Evolutionary conservation across 345 rosid genomes (phyloP), one percentile per base, ranked within the genome.

Genomic region (Rubroshorea leprosula): DNA sequence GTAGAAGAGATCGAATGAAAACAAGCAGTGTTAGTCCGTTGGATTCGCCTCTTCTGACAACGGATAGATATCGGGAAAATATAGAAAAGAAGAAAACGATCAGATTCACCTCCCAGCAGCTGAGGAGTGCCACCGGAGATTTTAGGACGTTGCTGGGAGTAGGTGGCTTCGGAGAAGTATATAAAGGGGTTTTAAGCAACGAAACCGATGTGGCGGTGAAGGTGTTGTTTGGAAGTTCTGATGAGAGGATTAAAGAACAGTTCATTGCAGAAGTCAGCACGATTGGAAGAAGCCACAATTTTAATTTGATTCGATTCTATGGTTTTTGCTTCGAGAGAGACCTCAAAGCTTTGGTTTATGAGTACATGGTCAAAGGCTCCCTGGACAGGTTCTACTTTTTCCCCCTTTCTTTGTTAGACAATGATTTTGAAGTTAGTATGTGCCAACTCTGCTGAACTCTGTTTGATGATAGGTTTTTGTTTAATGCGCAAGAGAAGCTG

Each of bases 131-230:
- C 5, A 55, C 66, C 1, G 66, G 21, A 15, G 55, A 49, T 26
- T 67, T 60, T 51, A 55, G 55, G 31, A 39, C 25, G 16, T 54
- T 54, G 23, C 16, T 67, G 0, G 71, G 61, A 10, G 60, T 47
- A 14, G 66, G 71, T 5, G 57, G 46, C 11, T 49, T 39, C 20
- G 66, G 62, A 55, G 46, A 18, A 1, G 66, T 61, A n/a, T 55
- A 55, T 22, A 55, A 55, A 49, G 71, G 70, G 20, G 10, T 23
- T 10, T 44, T 58, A 2, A 24, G 18, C 14, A 76, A 77, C 49
- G 72, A 74, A 63, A 72, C 71, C 0, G 63, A 53, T 9, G 77
- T 83, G 44, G 83, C 89, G 1, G 86, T 78, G 41, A 85, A 85
- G 69, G 78, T 74, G 17, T 70, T 83, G 1, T 69, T 80, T 62